phyloP scores from a whole-genome alignment of 305 asterid species.

The Fraxinus albicans region DNA sequence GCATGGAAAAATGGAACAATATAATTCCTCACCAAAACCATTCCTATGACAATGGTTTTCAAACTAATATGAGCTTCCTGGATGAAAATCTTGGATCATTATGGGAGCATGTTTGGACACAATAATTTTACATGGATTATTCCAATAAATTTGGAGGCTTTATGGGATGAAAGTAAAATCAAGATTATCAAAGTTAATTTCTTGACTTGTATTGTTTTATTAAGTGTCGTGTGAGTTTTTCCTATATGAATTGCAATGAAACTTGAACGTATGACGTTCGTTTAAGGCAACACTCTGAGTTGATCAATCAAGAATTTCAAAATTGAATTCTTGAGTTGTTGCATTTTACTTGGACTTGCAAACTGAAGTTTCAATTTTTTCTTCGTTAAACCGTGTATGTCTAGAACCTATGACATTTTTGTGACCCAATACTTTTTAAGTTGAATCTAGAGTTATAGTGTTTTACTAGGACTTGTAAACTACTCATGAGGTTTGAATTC shows the following conservation, averaged over 20 bases:
- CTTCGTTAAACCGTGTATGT: not conserved
- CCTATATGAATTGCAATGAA: not conserved
- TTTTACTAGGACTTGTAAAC: not conserved
- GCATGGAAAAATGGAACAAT: constrained; percentile 44
- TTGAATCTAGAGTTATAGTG: not conserved
- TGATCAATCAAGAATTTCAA: not conserved
- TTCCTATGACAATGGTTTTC: constrained; percentile 23
- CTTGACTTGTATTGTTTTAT: not conserved
- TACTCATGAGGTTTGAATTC: not conserved
- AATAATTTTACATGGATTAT: not conserved
- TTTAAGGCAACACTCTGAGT: not conserved
- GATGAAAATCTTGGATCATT: constrained; percentile 42
- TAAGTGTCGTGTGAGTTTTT: not conserved
- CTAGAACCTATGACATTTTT: not conserved
- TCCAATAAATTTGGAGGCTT: not conserved
- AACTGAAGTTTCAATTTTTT: not conserved
- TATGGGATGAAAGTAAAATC: not conserved
- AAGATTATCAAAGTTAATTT: not conserved
- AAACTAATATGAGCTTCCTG: constrained; percentile 19
- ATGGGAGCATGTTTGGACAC: constrained; percentile 47
- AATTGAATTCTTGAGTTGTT: not conserved
- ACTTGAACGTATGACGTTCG: not conserved
- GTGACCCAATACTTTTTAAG: not conserved
- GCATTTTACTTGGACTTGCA: not conserved
- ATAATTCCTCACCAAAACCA: constrained; percentile 17